These are phyloP conservation scores for Forsythia suspensa DNA, from an alignment of 257 asterid species.

Conservation along the genomic window DNA sequence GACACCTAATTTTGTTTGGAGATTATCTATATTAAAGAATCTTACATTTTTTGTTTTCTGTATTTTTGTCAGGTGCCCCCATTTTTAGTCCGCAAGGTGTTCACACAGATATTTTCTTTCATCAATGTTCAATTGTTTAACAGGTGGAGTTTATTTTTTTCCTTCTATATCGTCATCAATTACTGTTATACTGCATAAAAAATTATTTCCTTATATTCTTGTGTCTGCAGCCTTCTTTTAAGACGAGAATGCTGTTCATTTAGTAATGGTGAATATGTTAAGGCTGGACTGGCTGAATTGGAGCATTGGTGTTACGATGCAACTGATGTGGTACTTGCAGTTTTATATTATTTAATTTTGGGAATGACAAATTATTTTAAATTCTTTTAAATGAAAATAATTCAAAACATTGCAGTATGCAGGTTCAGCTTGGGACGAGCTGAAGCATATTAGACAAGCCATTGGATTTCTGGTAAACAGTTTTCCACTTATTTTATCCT, in stretches of 20 bases:
- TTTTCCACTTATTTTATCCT: constrained; percentile 8
- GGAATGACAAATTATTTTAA: constrained; percentile 10
- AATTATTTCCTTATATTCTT: constrained; percentile 9
- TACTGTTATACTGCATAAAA: constrained; percentile 13
- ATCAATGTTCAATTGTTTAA: constrained; percentile 95
- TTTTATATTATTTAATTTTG: constrained; percentile 14
- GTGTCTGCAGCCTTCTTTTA: constrained; percentile 70
- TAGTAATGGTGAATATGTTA: constrained; percentile 96
- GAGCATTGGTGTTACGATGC: constrained; percentile 87
- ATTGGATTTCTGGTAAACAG: constrained; percentile 82
- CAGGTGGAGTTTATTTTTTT: constrained; percentile 54
- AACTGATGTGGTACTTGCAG: constrained; percentile 71
- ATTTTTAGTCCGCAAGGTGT: constrained; percentile 94
- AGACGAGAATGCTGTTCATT: constrained; percentile 98
- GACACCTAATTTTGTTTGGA: background rate
- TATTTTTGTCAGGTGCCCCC: constrained; percentile 77
- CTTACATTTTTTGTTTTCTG: constrained; percentile 16
- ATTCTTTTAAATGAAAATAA: constrained; percentile 18
- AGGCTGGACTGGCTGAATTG: constrained; percentile 91
- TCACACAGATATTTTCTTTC: constrained; percentile 95
- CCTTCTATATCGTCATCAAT: background rate
- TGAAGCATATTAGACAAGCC: constrained; percentile 97
- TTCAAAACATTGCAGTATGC: constrained; percentile 72
- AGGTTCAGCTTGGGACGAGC: constrained; percentile 97
- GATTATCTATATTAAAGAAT: background rate